A percentile compares a stretch with the other conserved stretches of the same genome.
phyloP scores from a whole-genome alignment of 768 basidiomycete species.

The Mrakia blollopis region DNA sequence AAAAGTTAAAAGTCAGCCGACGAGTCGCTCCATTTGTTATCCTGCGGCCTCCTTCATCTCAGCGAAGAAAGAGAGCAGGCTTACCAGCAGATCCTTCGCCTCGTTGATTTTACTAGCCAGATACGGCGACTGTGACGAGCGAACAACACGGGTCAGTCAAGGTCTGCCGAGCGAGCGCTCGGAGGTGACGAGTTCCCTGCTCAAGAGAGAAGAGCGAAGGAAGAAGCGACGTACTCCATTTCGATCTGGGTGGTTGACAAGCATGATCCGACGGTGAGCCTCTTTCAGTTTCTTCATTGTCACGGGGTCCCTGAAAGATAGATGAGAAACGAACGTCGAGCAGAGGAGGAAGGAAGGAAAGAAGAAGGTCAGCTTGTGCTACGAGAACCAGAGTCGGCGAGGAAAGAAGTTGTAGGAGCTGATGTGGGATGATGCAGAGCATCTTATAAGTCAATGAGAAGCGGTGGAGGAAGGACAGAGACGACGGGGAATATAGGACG shows the following conservation, averaged over 20 bases:
- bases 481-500: too few species aligned
- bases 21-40: neutral
- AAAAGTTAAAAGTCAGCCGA: neutral
- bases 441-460: too few species aligned
- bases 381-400: neutral
- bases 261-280: slow-evolving; percentile 93
- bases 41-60: neutral
- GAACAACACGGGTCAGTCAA: neutral
- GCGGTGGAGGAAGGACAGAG: neutral
- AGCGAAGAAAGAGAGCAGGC: neutral
- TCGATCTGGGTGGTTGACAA: slow-evolving; percentile 96
- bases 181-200: neutral
- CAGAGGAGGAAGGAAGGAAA: slow-evolving; percentile 11
- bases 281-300: slow-evolving; percentile 81
- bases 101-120: slow-evolving; percentile 98
- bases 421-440: neutral
- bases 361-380: neutral
- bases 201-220: neutral
- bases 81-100: slow-evolving; percentile 77
- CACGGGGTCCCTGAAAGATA: slow-evolving; percentile 62
- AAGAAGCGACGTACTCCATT: slow-evolving; percentile 54
- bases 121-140: slow-evolving; percentile 65
- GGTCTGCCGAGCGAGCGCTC: neutral
- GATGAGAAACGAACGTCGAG: too few species aligned
- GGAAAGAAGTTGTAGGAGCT: neutral